phyloP scores from a whole-genome alignment of 176 grass and related monocot species.

The Hyparrhenia diplandra region DNA sequence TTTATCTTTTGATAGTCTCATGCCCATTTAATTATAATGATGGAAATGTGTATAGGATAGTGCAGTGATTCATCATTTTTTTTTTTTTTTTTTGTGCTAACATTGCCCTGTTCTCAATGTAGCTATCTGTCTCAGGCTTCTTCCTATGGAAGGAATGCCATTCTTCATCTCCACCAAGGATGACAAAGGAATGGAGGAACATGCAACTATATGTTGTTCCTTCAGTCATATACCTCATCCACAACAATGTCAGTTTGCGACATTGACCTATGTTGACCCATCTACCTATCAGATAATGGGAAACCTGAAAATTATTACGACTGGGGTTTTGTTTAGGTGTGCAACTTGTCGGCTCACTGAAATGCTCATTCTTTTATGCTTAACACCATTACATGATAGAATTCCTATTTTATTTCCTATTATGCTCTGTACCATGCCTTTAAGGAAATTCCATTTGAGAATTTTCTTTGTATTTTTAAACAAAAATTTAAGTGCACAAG shows the following conservation, averaged over 20 bases:
- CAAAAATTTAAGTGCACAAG: background rate
- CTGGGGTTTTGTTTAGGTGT: constrained; percentile 92
- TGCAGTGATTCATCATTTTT: background rate
- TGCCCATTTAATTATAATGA: background rate
- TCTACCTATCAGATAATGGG: constrained; percentile 99
- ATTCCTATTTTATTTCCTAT: background rate
- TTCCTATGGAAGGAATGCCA: constrained; percentile 84
- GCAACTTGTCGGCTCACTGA: constrained; percentile 2
- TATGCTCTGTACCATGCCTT: background rate
- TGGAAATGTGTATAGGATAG: background rate
- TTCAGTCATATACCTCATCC: constrained; percentile 89
- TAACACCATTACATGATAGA: background rate
- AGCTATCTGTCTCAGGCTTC: constrained; percentile 79
- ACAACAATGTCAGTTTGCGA: constrained; percentile 97
- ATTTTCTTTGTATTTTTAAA: too few relatives aligned
- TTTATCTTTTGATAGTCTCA: background rate
- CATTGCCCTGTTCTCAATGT: constrained; percentile 21
- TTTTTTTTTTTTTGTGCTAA: constrained; percentile 18
- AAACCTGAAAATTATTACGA: constrained; percentile 98
- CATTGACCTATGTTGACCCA: constrained; percentile 88
- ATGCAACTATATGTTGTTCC: constrained; percentile 74
- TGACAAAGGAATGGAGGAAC: constrained; percentile 89
- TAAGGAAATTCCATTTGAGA: too few relatives aligned
- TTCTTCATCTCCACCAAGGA: constrained; percentile 62
- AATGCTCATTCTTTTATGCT: background rate